These are phyloP conservation scores for Talaromyces ruber DNA, from an alignment of 495 filamentous ascomycete genomes.

Conservation along the genomic window DNA sequence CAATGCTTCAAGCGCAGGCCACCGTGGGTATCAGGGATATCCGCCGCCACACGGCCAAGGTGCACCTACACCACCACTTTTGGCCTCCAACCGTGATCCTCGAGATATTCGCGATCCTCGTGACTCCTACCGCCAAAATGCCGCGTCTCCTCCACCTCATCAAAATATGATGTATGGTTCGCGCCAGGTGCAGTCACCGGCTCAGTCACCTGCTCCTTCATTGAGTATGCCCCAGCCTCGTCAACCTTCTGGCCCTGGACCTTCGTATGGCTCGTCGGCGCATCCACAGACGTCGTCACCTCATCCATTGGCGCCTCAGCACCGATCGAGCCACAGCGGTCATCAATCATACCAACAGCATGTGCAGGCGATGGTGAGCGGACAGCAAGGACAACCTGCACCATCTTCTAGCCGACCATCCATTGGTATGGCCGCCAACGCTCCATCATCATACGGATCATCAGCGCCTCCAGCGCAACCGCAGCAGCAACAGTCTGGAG, in stretches of 20 bases:
- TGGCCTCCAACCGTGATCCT: slow-evolving; percentile 21
- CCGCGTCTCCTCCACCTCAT: slow-evolving; percentile 27
- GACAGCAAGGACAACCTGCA: slow-evolving; percentile 22
- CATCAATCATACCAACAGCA: slow-evolving; percentile 33
- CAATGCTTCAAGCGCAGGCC: slow-evolving; percentile 9
- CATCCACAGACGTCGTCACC: slow-evolving; percentile 17
- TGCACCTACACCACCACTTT: slow-evolving; percentile 3
- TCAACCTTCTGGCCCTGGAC: slow-evolving; percentile 14
- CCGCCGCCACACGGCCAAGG: slow-evolving; percentile 24
- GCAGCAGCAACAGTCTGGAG: slow-evolving; percentile 8
- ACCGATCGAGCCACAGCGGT: slow-evolving; percentile 11
- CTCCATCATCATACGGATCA: slow-evolving; percentile 24
- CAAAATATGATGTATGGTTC: slow-evolving; percentile 24
- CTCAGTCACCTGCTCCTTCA: slow-evolving; percentile 22
- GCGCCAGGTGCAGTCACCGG: slow-evolving; percentile 25
- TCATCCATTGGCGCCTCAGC: slow-evolving; percentile 14
- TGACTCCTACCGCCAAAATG: slow-evolving; percentile 14
- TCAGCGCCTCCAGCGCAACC: slow-evolving; percentile 28
- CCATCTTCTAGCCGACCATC: slow-evolving; percentile 19
- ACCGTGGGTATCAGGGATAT: slow-evolving; percentile 27
- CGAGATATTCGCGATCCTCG: neutral
- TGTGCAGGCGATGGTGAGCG: slow-evolving; percentile 32
- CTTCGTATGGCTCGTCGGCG: slow-evolving; percentile 18
- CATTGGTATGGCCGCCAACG: slow-evolving; percentile 18
- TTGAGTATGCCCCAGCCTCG: slow-evolving; percentile 24